Evolutionary conservation across 2,329 filamentous ascomycete genomes (phyloP).

Genomic region (Penicillium sp.): DNA sequence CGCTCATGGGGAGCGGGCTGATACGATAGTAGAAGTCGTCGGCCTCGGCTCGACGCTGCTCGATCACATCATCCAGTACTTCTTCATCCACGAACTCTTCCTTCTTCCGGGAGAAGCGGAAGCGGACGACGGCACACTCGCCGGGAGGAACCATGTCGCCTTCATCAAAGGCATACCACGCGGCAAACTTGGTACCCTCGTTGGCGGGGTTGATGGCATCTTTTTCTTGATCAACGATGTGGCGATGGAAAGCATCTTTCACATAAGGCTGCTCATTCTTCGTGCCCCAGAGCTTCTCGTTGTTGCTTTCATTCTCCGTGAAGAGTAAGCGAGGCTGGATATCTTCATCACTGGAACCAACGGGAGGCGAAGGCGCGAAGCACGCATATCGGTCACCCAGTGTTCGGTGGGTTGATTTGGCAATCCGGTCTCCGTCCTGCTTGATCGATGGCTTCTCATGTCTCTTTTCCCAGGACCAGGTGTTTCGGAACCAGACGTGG

Average conservation of each 20-base stretch:
- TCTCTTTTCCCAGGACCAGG: conserved; percentile 91
- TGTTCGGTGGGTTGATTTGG: conserved; percentile 71
- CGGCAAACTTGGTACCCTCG: conserved; percentile 80
- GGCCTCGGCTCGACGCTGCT: conserved; percentile 79
- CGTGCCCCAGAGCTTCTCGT: conserved; percentile 67
- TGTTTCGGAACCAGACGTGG: conserved; percentile 96
- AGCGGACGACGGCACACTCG: conserved; percentile 91
- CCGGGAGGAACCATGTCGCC: conserved; percentile 81
- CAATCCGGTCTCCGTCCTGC: conserved; percentile 61
- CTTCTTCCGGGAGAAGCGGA: conserved; percentile 72
- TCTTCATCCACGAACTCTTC: conserved; percentile 86
- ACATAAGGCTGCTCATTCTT: conserved; percentile 79
- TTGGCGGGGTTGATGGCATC: conserved; percentile 73
- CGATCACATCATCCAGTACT: conserved; percentile 83
- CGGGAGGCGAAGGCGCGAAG: conserved; percentile 83
- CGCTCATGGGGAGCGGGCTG: conserved; percentile 86
- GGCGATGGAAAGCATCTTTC: conserved; percentile 90
- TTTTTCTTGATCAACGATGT: conserved; percentile 78
- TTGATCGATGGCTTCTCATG: conserved; percentile 74
- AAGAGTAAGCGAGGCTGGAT: conserved; percentile 81
- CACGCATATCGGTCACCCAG: conserved; percentile 80
- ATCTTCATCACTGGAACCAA: conserved; percentile 72
- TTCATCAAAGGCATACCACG: conserved; percentile 90
- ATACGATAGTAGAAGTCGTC: conserved; percentile 95
- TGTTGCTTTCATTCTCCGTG: conserved; percentile 94